These are phyloP conservation scores for Evernia prunastri DNA, from an alignment of 495 filamentous ascomycete species.

Conservation along the genomic window DNA sequence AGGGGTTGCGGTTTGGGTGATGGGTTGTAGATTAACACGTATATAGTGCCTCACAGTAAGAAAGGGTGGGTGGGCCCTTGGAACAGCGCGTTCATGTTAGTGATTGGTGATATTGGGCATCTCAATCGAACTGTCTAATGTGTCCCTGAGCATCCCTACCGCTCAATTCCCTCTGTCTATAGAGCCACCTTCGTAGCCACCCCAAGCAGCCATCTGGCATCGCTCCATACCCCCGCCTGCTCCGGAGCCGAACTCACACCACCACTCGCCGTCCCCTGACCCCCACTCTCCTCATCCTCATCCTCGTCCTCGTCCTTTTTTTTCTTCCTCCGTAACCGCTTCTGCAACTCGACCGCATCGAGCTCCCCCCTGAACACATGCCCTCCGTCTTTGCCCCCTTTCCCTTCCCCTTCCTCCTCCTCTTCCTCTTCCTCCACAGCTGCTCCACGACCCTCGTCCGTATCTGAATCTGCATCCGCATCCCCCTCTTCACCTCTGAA, in stretches of 20 bases:
- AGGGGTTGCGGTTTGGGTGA: constrained; percentile 58
- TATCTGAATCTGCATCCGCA: constrained; percentile 1
- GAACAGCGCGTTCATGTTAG: background rate
- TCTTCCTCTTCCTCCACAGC: constrained; percentile 5
- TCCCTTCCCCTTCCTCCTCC: background rate
- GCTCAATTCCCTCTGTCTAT: background rate
- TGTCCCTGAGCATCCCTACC: background rate
- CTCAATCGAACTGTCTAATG: background rate
- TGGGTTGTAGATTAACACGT: background rate
- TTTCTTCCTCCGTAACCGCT: constrained; percentile 9
- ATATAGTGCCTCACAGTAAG: background rate
- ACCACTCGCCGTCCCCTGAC: background rate
- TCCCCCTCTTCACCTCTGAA: constrained; percentile 15
- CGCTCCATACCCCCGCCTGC: constrained; percentile 15
- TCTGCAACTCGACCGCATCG: constrained; percentile 15
- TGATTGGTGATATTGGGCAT: background rate
- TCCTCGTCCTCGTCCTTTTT: constrained; percentile 1
- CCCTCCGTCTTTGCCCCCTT: background rate
- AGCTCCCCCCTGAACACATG: background rate
- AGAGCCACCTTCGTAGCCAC: constrained; percentile 17
- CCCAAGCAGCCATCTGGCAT: constrained; percentile 20
- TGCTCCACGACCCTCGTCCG: background rate
- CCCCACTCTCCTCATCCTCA: background rate
- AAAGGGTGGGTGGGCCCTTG: background rate
- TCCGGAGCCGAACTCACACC: constrained; percentile 12